Evolutionary conservation across 2,329 filamentous ascomycete species (phyloP), one percentile per base, ranked within the genome.

Genomic region (Colletotrichum camelliae): DNA sequence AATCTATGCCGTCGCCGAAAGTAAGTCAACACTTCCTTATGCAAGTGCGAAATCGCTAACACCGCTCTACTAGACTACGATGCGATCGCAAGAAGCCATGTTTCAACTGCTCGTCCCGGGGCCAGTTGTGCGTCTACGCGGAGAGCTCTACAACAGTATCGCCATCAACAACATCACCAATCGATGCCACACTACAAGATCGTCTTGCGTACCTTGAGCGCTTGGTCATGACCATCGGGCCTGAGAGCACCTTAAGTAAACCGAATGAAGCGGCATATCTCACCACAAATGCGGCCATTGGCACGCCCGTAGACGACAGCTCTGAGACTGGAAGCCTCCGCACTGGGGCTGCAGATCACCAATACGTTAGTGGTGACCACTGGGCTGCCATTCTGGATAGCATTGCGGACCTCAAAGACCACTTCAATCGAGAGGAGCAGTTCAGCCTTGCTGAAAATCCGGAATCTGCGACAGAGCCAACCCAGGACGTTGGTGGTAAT

Each of bases 361-460:
- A 76, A 35, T 88, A 87, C 39, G 83, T 86, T 13, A 78, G 81
- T 24, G 79, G 82, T 27, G 80, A 79, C 9, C 86, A 87, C 70
- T 87, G 86, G 85, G 81, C 83, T 9, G 83, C 86, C 16, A 80
- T 87, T 2, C 78, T 87, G 5, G 84, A 87, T 39, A 80, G 81
- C 35, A 86, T 87, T 29, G 80, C 85, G 2, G 85, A 87, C 7
- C 78, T 87, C 4, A 85, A 81, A 66, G 80, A 84, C 3, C 81
- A 84, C 13, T 79, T 85, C 10, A 81, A 82, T 1, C 77, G 79
- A 6, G 81, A 84, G 29, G 67, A 74, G 24, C 67, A 29, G 8
- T 33, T 48, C 8, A 64, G 35, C 10, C 33, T 65, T 10, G 33
- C 4, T 27, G 58, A 43, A 64, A 27, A 18, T 13, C 43, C 66